Percentiles rank a stretch among this genome's conserved stretches.
phyloP scores from a whole-genome alignment of 805 yeast species.

The Maudiozyma serrabonitensis region DNA sequence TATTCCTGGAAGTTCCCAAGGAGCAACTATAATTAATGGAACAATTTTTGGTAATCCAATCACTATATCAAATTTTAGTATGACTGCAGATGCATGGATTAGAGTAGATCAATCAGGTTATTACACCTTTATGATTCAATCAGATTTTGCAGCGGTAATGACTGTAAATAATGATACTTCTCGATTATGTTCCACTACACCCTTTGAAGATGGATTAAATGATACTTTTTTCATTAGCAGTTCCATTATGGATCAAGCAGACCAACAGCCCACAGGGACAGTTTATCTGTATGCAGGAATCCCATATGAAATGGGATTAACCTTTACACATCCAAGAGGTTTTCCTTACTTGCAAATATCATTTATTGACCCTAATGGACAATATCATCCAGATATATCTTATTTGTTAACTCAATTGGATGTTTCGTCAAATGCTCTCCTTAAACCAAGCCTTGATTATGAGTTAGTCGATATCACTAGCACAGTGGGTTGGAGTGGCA shows the following conservation, averaged over 20 bases:
- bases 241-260: no score
- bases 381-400: not conserved
- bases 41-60: not conserved
- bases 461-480: not conserved
- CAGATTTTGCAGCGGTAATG: not conserved
- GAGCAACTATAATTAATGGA: not conserved
- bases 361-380: not conserved
- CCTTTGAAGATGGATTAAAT: not conserved
- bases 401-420: not conserved
- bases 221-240: not conserved
- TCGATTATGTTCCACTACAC: not conserved
- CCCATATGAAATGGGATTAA: not conserved
- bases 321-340: not conserved
- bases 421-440: not conserved
- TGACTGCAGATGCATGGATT: not conserved
- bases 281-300: not conserved
- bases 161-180: not conserved
- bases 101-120: not conserved
- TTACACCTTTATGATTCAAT: not conserved
- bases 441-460: not conserved
- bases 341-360: not conserved
- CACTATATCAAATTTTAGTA: not conserved
- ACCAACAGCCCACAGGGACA: not conserved
- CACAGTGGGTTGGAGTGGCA: not conserved
- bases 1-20: not conserved